Conservation (phyloP, 768 basidiomycete genomes). For the Gymnopilus junonius region DNA sequence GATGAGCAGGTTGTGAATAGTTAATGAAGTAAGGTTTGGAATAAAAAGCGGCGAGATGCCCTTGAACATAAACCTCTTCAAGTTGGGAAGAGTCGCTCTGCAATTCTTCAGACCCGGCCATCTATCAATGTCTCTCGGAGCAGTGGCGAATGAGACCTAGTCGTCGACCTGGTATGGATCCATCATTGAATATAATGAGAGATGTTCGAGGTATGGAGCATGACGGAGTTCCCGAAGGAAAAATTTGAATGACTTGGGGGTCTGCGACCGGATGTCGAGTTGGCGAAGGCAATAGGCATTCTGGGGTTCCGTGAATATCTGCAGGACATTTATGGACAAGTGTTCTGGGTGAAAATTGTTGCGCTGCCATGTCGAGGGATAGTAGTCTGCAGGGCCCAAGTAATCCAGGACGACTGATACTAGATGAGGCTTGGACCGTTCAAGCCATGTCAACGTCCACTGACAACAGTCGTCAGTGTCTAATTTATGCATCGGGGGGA, state of each 20-base stretch:
- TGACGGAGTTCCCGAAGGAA: neutral
- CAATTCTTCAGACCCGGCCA: neutral
- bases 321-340: neutral
- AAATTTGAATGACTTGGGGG: neutral
- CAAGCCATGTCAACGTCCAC: constrained; percentile 20
- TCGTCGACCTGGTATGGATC: neutral
- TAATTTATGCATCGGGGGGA: neutral
- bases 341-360: neutral
- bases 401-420: neutral
- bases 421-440: constrained; percentile 2
- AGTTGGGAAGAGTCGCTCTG: neutral
- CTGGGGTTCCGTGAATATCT: neutral
- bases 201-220: neutral
- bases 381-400: neutral
- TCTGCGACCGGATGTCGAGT: neutral
- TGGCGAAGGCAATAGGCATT: neutral
- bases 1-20: neutral
- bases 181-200: neutral
- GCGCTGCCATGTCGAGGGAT: neutral
- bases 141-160: neutral
- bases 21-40: neutral
- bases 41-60: neutral
- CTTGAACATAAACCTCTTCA: neutral
- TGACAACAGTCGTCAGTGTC: constrained; percentile 1
- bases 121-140: neutral